Evolutionary conservation across 1,284 basidiomycete species (phyloP), one percentile per base, ranked within the genome.

Genomic region (Sphaerobolus stellatus): DNA sequence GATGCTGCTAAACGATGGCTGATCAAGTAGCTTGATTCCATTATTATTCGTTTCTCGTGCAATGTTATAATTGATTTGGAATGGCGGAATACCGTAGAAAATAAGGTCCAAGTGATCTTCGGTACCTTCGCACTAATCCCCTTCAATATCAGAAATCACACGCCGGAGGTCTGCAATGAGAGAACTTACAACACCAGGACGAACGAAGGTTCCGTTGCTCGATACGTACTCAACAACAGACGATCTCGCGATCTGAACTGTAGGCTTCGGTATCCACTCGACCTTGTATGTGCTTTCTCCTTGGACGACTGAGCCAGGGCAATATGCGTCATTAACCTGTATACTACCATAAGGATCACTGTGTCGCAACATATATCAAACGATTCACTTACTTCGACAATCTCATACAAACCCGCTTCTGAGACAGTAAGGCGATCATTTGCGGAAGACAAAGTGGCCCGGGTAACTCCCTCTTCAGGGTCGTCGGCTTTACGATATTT

Each of bases 1-100:
- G 22, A 95, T 92, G 62, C 90, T 92, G 67, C 89, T 93, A 71
- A 96, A 88, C 0, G 81, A 84, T 2, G 88, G 86, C 60, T 88
- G 83, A 54, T 85, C 83, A 24, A 87, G 69, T 34, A 88, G 75
- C 57, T 75, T 82, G 7, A 79, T 86, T 24, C 78, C 83, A 25
- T 82, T 83, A 29, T 73, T 71, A 11, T 84, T 83, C 50, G 72
- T 77, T 50, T 83, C 78, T 63, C 81, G 78, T 1, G 85, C 88
- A 48, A 89, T 80, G 60, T 88, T 90, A 66, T 90, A 90, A 81
- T 82, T 83, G 58, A 94, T 83, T 65, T 94, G 88, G 79, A 93
- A 95, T 1, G 92, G 92, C 28, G 90, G 83, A 22, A 83, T 82
- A 52, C 93, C 93, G 48, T 77, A 79, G 50, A 98, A 78, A 34